These are phyloP conservation scores for Termitomyces sp. DNA, from an alignment of 768 basidiomycete genomes.

Conservation along the genomic window DNA sequence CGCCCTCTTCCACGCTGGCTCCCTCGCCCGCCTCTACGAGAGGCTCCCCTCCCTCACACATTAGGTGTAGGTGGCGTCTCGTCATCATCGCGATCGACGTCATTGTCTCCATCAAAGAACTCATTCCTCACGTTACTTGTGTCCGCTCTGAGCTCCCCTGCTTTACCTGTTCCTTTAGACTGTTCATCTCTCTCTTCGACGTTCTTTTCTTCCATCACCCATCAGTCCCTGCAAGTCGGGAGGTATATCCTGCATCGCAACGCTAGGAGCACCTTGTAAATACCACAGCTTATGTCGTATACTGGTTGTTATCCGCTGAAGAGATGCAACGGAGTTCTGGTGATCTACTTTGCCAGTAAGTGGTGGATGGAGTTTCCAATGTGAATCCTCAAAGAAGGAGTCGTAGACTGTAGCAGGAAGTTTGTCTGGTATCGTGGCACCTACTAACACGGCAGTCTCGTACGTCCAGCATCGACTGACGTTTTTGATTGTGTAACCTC, in stretches of 20 bases:
- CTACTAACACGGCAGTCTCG: conserved; percentile 92
- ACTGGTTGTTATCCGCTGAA: conserved; percentile 85
- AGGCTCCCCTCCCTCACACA: conserved; percentile 20
- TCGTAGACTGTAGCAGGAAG: conserved; percentile 91
- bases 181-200: conserved; percentile 50
- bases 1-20: conserved; percentile 24
- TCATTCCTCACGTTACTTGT: conserved; percentile 59
- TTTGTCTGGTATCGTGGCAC: conserved; percentile 77
- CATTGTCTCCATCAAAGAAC: conserved; percentile 71
- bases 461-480: conserved; percentile 99
- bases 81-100: conserved; percentile 53
- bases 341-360: conserved; percentile 92
- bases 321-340: conserved; percentile 76
- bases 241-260: conserved; percentile 95
- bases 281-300: conserved; percentile 89
- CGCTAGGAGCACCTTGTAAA: conserved; percentile 93
- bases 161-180: conserved; percentile 43
- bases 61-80: conserved; percentile 5
- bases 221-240: conserved; percentile 83
- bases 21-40: conserved; percentile 32
- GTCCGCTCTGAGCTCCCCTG: conserved; percentile 57
- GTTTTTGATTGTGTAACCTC: conserved; percentile 96
- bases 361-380: conserved; percentile 92
- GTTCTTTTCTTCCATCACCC: conserved; percentile 40
- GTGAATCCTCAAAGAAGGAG: conserved; percentile 88